Conservation (phyloP, 768 basidiomycete species). For the Suillus hirtellus region DNA sequence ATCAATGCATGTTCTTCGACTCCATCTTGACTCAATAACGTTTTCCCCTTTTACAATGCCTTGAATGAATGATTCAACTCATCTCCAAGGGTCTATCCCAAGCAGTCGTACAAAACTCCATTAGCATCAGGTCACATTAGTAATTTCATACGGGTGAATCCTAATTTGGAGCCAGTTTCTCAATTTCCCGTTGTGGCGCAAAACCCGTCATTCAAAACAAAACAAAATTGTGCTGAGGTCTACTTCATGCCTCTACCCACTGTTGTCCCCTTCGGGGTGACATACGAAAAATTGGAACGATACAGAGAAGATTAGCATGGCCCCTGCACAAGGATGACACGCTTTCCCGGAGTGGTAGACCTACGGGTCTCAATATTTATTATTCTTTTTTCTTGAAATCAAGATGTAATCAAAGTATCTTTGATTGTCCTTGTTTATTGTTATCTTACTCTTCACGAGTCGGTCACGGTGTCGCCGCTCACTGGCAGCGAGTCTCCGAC, state of each 20-base stretch:
- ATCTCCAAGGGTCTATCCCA: too few species aligned
- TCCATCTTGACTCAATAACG: too few species aligned
- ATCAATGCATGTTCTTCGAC: too few species aligned
- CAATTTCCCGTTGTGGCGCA: neutral
- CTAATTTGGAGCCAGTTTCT: neutral
- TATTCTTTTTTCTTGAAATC: conserved; percentile 12
- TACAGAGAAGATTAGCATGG: conserved; percentile 99
- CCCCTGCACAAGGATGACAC: conserved; percentile 99
- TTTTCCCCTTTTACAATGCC: too few species aligned
- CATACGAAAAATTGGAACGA: conserved; percentile 99
- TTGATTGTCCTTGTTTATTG: neutral
- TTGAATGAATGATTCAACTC: too few species aligned
- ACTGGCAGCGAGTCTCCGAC: too few species aligned
- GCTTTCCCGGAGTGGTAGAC: conserved; percentile 91
- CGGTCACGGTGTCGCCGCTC: too few species aligned
- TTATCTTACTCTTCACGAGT: neutral
- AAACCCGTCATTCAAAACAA: neutral
- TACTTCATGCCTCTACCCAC: accelerated
- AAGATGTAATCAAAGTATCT: neutral
- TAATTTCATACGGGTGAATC: too few species aligned
- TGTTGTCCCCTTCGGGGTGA: conserved; percentile 83
- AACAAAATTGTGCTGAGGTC: neutral
- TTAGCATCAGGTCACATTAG: too few species aligned
- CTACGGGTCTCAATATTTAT: conserved; percentile 46
- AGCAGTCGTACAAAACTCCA: too few species aligned